Evolutionary conservation across 306 rosid genomes (phyloP).

Genomic region (Pachyrhizus erosus): DNA sequence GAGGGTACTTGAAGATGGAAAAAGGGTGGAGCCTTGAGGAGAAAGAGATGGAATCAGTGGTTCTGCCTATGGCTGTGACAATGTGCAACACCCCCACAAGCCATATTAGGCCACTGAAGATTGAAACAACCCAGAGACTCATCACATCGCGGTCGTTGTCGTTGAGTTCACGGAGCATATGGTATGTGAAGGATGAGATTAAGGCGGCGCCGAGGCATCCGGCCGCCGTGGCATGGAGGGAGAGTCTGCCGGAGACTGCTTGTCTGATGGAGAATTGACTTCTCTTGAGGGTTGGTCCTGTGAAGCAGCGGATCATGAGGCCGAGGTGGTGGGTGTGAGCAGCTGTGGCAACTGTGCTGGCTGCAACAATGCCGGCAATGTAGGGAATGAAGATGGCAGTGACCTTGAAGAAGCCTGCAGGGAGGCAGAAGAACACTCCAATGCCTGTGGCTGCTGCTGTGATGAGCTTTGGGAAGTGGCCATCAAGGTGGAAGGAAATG

Average conservation of each 20-base stretch:
- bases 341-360: conserved; percentile 66
- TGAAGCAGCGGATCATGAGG: conserved; percentile 70
- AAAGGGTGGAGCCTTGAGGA: conserved; percentile 51
- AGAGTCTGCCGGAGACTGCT: conserved; percentile 59
- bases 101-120: conserved; percentile 87
- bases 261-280: conserved; percentile 53
- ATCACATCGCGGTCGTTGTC: conserved; percentile 40
- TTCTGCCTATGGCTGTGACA: conserved; percentile 50
- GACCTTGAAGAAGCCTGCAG: conserved; percentile 67
- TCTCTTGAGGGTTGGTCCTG: conserved; percentile 46
- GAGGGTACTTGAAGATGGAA: conserved; percentile 64
- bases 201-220: conserved; percentile 72
- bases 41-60: conserved; percentile 39
- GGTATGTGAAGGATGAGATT: conserved; percentile 72
- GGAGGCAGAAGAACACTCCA: conserved; percentile 82
- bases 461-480: conserved; percentile 59
- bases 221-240: conserved; percentile 55
- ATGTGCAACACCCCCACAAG: conserved; percentile 67
- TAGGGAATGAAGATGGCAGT: conserved; percentile 71
- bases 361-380: conserved; percentile 62
- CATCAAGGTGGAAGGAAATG: conserved; percentile 74
- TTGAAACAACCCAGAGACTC: conserved; percentile 86
- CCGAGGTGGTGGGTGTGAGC: conserved; percentile 85
- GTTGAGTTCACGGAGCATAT: conserved; percentile 63
- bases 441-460: conserved; percentile 55